Evolutionary conservation across 257 asterid genomes (phyloP), one percentile per base, ranked within the genome.

Genomic region (Sherardia arvensis): DNA sequence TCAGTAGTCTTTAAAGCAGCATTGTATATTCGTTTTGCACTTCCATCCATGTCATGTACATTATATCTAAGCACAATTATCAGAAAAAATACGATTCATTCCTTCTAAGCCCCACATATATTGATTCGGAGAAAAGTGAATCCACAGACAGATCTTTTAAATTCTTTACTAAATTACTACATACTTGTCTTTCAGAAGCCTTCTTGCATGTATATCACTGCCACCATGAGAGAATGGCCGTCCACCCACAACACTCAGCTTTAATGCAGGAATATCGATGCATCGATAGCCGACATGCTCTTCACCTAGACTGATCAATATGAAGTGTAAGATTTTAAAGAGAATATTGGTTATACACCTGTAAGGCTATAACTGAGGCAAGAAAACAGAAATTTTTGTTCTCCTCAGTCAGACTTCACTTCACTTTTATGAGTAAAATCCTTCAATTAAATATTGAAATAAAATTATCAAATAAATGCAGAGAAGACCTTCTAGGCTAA

Each of bases 201-300:
- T 77, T 61, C 78, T 83, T 53, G 84, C 82, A 53, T 53, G 85
- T 33, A 91, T 17, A 4, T 68, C 69, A 56, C 59, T 66, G 53
- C 97, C 98, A 8, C 98, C 98, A 80, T 88, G 77, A 62, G 98
- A 91, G 76, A 91, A 91, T 27, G 98, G 98, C 30, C 98, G 84
- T 62, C 98, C 98, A 67, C 97, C 98, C 77, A 88, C 92, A 72
- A 91, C 51, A 60, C 97, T 91, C 75, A 86, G 69, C 68, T 86
- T 91, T 69, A 79, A 61, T 36, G 66, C 70, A 30, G 94, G 90
- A 65, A 83, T 80, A 74, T 88, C 90, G 72, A 80, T 69, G 59
- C 93, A 85, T 20, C 81, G 73, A 67, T 83, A 91, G 61, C 97
- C 98, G 76, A 88, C 87, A 75, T 91, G 98, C 77, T 83, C 95